Evolutionary conservation across 345 rosid genomes (phyloP).

Genomic region (Lumnitzera racemosa): DNA sequence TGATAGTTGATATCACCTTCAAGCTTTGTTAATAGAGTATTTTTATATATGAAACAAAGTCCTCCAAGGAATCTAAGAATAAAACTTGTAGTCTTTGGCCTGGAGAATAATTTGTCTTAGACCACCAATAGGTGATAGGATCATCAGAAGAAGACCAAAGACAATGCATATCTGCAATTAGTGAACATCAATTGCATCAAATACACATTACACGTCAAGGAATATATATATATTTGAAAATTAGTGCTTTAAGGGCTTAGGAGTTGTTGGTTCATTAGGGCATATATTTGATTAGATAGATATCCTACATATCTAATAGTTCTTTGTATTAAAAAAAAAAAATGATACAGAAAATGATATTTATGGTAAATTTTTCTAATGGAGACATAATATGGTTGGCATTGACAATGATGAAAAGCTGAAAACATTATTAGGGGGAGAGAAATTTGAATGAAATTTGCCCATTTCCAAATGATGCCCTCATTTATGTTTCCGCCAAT

Average conservation of each 20-base stretch:
- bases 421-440: too few relatives aligned
- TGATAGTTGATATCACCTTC: neutral
- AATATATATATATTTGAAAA: neutral
- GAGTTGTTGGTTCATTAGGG: too few relatives aligned
- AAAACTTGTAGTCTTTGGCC: constrained; percentile 55
- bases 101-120: constrained; percentile 50
- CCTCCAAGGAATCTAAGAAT: constrained; percentile 24
- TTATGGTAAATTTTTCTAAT: too few relatives aligned
- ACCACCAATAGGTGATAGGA: constrained; percentile 74
- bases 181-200: neutral
- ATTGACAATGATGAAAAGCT: too few relatives aligned
- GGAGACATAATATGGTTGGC: too few relatives aligned
- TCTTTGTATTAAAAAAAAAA: too few relatives aligned
- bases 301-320: too few relatives aligned
- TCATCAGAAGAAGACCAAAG: constrained; percentile 50
- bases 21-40: neutral
- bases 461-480: too few relatives aligned
- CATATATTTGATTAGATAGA: too few relatives aligned
- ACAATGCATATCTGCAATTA: constrained; percentile 59
- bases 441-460: too few relatives aligned
- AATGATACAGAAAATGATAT: too few relatives aligned
- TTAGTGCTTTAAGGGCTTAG: neutral
- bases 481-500: too few relatives aligned
- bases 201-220: neutral
- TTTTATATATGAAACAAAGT: neutral